phyloP scores from a whole-genome alignment of 371 early-diverging fungal genomes.

The Apophysomyces variabilis region DNA sequence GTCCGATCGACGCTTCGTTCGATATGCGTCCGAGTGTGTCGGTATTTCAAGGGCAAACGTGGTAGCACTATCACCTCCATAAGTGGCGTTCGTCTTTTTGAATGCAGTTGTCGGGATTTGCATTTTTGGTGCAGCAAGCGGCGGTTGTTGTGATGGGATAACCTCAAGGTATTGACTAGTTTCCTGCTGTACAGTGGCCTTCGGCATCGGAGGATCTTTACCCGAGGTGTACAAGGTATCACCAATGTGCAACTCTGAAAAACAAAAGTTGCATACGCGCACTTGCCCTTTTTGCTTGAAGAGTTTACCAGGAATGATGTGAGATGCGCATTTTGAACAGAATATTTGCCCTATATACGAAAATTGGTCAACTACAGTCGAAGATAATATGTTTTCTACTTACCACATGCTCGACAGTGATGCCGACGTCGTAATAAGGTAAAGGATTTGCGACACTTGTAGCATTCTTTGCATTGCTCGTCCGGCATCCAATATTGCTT shows the following conservation, averaged over 20 bases:
- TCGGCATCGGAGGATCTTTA: conserved; percentile 7
- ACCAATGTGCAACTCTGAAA: conserved; percentile 38
- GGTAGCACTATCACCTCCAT: conserved; percentile 47
- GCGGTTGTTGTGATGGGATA: conserved; percentile 50
- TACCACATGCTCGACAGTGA: conserved; percentile 89
- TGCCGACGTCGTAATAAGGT: conserved; percentile 76
- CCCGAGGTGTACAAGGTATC: conserved; percentile 8
- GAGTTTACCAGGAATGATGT: conserved; percentile 72
- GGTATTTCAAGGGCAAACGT: conserved; percentile 47
- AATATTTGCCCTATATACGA: conserved; percentile 75
- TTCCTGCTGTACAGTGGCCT: conserved; percentile 42
- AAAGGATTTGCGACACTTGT: conserved; percentile 80
- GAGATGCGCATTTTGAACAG: conserved; percentile 80
- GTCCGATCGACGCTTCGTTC: background rate
- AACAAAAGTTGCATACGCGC: conserved; percentile 84
- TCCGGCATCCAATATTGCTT: conserved; percentile 89
- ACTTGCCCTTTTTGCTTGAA: conserved; percentile 76
- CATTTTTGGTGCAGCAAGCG: conserved; percentile 48
- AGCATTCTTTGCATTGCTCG: conserved; percentile 83
- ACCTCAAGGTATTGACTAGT: conserved; percentile 27
- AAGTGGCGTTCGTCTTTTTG: conserved; percentile 33
- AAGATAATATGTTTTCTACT: background rate
- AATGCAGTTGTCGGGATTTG: conserved; percentile 52
- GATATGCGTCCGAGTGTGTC: conserved; percentile 21
- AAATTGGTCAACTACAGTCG: conserved; percentile 48